Evolutionary conservation across 106 monocot genomes (phyloP).

Genomic region (Ottelia alismoides): DNA sequence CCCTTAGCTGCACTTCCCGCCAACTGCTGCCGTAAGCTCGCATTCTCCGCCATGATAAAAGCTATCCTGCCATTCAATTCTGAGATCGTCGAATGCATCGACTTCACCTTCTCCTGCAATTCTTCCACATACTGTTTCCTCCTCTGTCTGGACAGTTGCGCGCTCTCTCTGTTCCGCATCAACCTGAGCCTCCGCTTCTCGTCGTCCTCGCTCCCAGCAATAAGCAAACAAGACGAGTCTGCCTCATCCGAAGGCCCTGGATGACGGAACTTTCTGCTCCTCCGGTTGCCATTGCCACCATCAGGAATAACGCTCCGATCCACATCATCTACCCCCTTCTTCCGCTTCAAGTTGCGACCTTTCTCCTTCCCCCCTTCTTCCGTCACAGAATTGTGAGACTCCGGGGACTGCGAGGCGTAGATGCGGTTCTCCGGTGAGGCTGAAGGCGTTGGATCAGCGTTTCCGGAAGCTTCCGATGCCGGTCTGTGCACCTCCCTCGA

Average conservation of each 20-base stretch:
- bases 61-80: conserved; percentile 3
- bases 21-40: conserved; percentile 10
- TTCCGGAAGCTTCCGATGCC: too few relatives aligned
- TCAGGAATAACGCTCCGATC: background rate
- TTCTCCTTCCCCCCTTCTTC: conserved; percentile 6
- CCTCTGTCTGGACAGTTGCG: conserved; percentile 11
- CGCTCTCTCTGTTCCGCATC: conserved; percentile 13
- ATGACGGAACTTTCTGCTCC: conserved; percentile 1
- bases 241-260: background rate
- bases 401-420: too few relatives aligned
- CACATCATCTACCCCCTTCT: conserved; percentile 3
- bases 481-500: too few relatives aligned
- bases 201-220: conserved; percentile 2
- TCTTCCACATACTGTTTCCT: conserved; percentile 12
- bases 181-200: conserved; percentile 4
- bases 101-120: conserved; percentile 7
- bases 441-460: too few relatives aligned
- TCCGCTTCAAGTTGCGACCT: background rate
- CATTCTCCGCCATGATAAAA: conserved; percentile 8
- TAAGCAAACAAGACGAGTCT: conserved; percentile 1
- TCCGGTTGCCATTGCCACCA: background rate
- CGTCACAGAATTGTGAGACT: too few relatives aligned
- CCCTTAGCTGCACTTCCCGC: background rate
- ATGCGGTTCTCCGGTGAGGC: too few relatives aligned
- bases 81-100: conserved; percentile 9